Evolutionary conservation across 768 basidiomycete species (phyloP), one percentile per base, ranked within the genome.

Genomic region (Cytidiella melzeri): DNA sequence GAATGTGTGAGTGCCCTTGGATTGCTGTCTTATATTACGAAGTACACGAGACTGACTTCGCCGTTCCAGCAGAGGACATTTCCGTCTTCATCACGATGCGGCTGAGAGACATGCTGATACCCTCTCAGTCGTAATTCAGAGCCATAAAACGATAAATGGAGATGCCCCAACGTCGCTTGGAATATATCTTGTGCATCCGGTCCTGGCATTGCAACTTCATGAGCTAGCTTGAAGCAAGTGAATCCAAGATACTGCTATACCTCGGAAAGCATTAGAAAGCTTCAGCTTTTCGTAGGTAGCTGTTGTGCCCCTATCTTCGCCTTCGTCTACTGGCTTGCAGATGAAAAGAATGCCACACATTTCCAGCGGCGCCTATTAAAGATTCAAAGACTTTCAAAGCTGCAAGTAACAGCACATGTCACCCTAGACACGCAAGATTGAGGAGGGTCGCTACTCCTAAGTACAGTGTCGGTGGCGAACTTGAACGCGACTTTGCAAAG

Each of bases 41-140:
- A 18, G 30, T 27, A 19, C 9, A 41, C 23, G 20, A 30, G 10
- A 66, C 66, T 41, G 41, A 83, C 88, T 71, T 93, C 87, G 52
- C 92, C 91, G 59, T 91, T 92, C 86, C 87, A 93, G 59, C 88
- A 91, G 23, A 93, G 65, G 3, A 88, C 60, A 59, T 83, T 74
- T 5, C 76, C 80, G 27, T 65, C 55, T 12, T 66, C 58, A 61
- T 60, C 55, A 6, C 54, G 28, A 41, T 92, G 88, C 23, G 92
- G 92, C 61, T 94, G 92, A 2, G 73, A 63, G 13, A 90, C 64
- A 0, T 72, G 70, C 9, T 48, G 37, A 9, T 66, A 57, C 1
- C 92, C 92, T 52, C 92, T 72, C 43, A 94, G 65, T 47, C 78
- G 75, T 45, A 94, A 73, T 59, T 92, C 87, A 0, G 89, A 89